Evolutionary conservation across 768 basidiomycete species (phyloP).

Genomic region (Psilocybe azurescens): DNA sequence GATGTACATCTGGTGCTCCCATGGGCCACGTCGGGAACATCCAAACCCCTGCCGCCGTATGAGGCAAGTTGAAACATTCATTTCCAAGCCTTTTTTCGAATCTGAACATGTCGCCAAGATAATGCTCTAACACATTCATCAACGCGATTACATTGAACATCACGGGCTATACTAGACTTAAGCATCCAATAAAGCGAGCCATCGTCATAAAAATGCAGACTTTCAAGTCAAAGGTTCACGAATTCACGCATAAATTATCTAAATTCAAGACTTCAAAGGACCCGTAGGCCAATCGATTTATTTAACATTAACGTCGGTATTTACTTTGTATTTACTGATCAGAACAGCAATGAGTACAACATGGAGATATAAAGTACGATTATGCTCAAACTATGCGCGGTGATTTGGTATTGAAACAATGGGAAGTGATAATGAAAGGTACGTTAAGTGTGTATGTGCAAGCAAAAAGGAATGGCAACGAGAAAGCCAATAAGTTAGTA

Average conservation of each 20-base stretch:
- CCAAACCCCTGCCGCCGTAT: too few relatives aligned
- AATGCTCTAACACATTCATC: neutral
- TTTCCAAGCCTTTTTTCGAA: too few relatives aligned
- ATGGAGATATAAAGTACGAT: slow-evolving; percentile 4
- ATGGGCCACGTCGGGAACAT: too few relatives aligned
- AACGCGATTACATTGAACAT: too few relatives aligned
- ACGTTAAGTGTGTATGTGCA: neutral
- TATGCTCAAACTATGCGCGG: neutral
- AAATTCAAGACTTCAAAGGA: too few relatives aligned
- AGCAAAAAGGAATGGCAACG: neutral
- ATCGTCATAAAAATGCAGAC: too few relatives aligned
- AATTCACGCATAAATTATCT: too few relatives aligned
- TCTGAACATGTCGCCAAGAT: neutral
- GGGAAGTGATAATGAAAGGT: neutral
- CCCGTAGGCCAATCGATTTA: too few relatives aligned
- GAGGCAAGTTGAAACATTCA: neutral
- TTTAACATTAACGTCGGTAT: neutral
- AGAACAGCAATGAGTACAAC: neutral
- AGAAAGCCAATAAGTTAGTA: slow-evolving; percentile 16
- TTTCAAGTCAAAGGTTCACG: too few relatives aligned
- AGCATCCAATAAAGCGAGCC: too few relatives aligned
- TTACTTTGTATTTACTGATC: neutral
- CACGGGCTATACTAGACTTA: too few relatives aligned
- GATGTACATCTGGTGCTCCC: too few relatives aligned
- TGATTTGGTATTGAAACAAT: neutral